These are phyloP conservation scores for Ophiostoma quercus DNA, from an alignment of 2,329 filamentous ascomycete genomes.

Conservation along the genomic window DNA sequence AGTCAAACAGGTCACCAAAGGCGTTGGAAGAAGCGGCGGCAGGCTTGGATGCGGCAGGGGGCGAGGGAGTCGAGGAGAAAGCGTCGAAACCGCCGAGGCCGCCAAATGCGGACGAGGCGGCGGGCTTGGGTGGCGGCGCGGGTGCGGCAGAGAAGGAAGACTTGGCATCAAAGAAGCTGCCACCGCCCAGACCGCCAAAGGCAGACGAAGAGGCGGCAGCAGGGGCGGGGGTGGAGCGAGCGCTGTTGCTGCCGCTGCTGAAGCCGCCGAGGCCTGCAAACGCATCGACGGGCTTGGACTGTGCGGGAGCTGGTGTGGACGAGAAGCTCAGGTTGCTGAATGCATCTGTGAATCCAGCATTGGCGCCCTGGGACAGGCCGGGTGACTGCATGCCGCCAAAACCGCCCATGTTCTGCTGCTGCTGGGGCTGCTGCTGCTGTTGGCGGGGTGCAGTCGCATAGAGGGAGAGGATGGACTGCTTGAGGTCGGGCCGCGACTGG, in stretches of 20 bases:
- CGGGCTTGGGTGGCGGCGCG: constrained; percentile 11
- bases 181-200: constrained; percentile 58
- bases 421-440: constrained; percentile 55
- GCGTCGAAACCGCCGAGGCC: constrained; percentile 50
- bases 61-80: constrained; percentile 30
- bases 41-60: constrained; percentile 35
- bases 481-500: constrained; percentile 83
- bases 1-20: constrained; percentile 77
- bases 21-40: constrained; percentile 47
- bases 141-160: constrained; percentile 50
- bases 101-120: constrained; percentile 44
- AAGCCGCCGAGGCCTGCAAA: constrained; percentile 28
- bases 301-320: constrained; percentile 34
- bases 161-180: constrained; percentile 76
- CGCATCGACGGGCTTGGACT: constrained; percentile 28
- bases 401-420: constrained; percentile 52
- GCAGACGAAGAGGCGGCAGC: constrained; percentile 35
- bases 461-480: constrained; percentile 93
- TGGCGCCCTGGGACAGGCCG: constrained; percentile 36
- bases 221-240: constrained; percentile 19
- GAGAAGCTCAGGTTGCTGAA: constrained; percentile 44
- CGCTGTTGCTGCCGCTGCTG: constrained; percentile 30
- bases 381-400: constrained; percentile 56
- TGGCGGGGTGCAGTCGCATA: constrained; percentile 81
- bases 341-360: constrained; percentile 25